phyloP scores from a whole-genome alignment of 148 eudicot species.

The Pouteria glomerata region DNA sequence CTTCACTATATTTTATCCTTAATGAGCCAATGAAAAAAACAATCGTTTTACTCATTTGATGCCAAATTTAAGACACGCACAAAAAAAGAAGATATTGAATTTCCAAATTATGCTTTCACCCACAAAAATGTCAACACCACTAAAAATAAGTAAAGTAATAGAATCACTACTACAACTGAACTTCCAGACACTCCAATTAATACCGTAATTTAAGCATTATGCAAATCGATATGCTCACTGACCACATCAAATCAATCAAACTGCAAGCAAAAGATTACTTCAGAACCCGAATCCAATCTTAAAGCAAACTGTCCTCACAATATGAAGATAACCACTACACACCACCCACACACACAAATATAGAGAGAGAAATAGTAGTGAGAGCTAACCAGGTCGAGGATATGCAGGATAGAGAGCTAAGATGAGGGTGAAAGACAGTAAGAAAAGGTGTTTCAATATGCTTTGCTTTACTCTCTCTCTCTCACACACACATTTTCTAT shows the following conservation, averaged over 20 bases:
- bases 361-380: slow-evolving; percentile 6
- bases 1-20: no score
- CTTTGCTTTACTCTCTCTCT: background rate
- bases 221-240: background rate
- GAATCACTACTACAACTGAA: background rate
- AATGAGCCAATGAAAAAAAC: background rate
- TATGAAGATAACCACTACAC: background rate
- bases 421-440: slow-evolving; percentile 5
- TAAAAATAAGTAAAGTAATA: background rate
- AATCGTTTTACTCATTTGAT: background rate
- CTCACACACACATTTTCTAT: background rate
- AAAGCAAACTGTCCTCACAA: background rate
- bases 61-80: background rate
- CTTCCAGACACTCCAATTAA: background rate
- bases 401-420: slow-evolving; percentile 10
- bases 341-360: background rate
- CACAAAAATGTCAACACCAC: background rate
- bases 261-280: background rate
- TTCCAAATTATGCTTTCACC: background rate
- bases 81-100: background rate
- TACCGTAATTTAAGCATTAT: background rate
- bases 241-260: background rate
- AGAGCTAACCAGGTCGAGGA: slow-evolving; percentile 17
- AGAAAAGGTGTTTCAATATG: background rate
- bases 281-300: background rate